Percentiles rank a stretch among this genome's conserved stretches.
phyloP scores from a whole-genome alignment of 2,329 filamentous ascomycete species.

The Xylariaceae sp. region DNA sequence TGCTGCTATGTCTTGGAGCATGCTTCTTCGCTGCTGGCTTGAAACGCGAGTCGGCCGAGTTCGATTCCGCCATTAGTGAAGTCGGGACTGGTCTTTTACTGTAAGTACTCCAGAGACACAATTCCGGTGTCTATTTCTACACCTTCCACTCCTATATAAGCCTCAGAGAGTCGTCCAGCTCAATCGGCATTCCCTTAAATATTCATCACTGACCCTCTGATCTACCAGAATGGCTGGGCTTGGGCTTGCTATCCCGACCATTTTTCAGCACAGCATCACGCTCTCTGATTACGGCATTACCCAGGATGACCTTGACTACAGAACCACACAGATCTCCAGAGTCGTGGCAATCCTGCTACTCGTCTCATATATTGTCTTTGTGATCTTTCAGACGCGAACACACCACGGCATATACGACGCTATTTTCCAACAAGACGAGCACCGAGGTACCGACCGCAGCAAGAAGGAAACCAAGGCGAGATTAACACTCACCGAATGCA shows the following conservation, averaged over 20 bases:
- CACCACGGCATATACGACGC: conserved; percentile 75
- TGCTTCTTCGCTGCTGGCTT: conserved; percentile 79
- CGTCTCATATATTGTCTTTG: conserved; percentile 61
- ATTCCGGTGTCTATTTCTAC: too few relatives aligned
- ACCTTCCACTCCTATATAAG: too few relatives aligned
- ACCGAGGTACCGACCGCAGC: conserved; percentile 59
- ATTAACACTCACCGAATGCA: conserved; percentile 69
- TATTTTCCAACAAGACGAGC: conserved; percentile 68
- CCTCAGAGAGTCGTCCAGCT: too few relatives aligned
- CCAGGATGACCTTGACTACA: conserved; percentile 41
- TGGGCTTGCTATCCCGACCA: conserved; percentile 48
- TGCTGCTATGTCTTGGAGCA: conserved; percentile 72
- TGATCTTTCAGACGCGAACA: conserved; percentile 71
- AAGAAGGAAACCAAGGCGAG: conserved; percentile 60
- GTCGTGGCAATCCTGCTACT: conserved; percentile 68
- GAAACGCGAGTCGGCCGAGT: conserved; percentile 62
- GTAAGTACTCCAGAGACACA: too few relatives aligned
- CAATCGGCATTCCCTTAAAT: too few relatives aligned
- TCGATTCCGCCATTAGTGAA: conserved; percentile 73
- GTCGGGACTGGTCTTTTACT: conserved; percentile 73
- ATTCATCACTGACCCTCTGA: too few relatives aligned
- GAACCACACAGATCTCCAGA: conserved; percentile 64
- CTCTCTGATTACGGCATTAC: conserved; percentile 24
- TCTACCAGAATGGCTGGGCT: conserved; percentile 37
- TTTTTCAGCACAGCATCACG: conserved; percentile 51